Base-by-base conservation (phyloP, 495 filamentous ascomycete species). In the Geoglossum glabrum region DNA sequence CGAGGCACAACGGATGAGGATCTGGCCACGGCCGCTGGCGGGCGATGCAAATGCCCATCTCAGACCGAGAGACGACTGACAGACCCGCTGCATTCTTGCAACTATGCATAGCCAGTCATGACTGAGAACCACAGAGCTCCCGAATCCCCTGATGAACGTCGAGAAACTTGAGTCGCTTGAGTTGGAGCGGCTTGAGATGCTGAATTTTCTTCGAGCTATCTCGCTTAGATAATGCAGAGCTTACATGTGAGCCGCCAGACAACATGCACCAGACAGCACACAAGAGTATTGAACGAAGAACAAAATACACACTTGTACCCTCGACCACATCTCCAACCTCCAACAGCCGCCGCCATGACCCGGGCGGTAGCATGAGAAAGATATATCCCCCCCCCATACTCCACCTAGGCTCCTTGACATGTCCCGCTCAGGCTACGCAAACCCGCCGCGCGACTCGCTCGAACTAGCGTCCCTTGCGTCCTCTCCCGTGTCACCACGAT, bases 401-500 rank as follows among this genome's bases (percentile, higher is more conserved):
- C 17, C 19, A 27, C 17, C 28, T 3, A 23, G 1, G 17, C 28
- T 52, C 11, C 25, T 30, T 23, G 28, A 21, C 17, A 52, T 52
- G 49, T 52, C 49, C 49, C 49, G 49, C 23, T 30, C 30, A n/a
- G 49, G 49, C 49, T 52, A 52, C 17, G 49, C 49, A 27, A 52
- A 52, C 49, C 49, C 49, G 26, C 46, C 80, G 50, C 85, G 92
- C 64, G 92, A 97, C 75, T 98, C 92, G 56, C 82, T 98, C 61
- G 92, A 98, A 71, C 85, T 98, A 50, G 92, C 88, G 55, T 95
- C 89, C 28, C 81, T 98, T 57, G 92, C 92, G 13, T 86, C 82
- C 50, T 95, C 72, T 47, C 70, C 72, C 19, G 78, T 77, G 28
- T 69, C 67, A 1, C 73, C 66, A 38, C 73, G 79, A 38, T 77